phyloP scores from a whole-genome alignment of 108 stramenopile species.

The Stephanodiscus triporus region DNA sequence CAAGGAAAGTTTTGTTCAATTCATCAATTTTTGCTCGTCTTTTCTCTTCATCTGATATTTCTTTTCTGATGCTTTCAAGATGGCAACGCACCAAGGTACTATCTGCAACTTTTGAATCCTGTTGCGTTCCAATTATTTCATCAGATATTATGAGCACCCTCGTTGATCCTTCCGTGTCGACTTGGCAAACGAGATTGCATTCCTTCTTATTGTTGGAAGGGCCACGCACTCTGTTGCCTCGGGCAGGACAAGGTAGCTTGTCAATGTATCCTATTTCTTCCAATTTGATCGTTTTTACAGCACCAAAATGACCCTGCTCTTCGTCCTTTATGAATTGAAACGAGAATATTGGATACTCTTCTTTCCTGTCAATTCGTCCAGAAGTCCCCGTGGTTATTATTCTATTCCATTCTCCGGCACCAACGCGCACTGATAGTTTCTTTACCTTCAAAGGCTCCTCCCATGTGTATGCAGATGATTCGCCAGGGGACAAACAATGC shows the following conservation, averaged over 20 bases:
- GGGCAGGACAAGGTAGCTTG: slow-evolving; percentile 60
- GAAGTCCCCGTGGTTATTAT: not conserved
- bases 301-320: slow-evolving; percentile 75
- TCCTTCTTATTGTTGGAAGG: slow-evolving; percentile 4
- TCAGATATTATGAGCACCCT: slow-evolving; percentile 79
- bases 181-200: slow-evolving; percentile 59
- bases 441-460: slow-evolving; percentile 89
- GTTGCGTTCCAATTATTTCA: slow-evolving; percentile 24
- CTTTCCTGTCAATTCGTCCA: slow-evolving; percentile 7
- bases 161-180: slow-evolving; percentile 86
- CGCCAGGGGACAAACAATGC: slow-evolving; percentile 79
- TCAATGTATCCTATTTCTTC: slow-evolving; percentile 88
- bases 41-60: slow-evolving; percentile 52
- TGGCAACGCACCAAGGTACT: slow-evolving; percentile 47
- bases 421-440: slow-evolving; percentile 80
- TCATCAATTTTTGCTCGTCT: slow-evolving; percentile 35
- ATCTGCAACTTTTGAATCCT: slow-evolving; percentile 41
- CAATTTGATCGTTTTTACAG: slow-evolving; percentile 66
- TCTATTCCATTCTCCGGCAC: slow-evolving; percentile 33
- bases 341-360: slow-evolving; percentile 40
- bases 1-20: slow-evolving; percentile 6
- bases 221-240: slow-evolving; percentile 17
- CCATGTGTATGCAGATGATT: slow-evolving; percentile 77
- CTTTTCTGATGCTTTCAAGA: slow-evolving; percentile 53
- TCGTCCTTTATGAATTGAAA: slow-evolving; percentile 72